Evolutionary conservation across 495 filamentous ascomycete genomes (phyloP), one percentile per base, ranked within the genome.

Genomic region (Penicillium ochrochloron): DNA sequence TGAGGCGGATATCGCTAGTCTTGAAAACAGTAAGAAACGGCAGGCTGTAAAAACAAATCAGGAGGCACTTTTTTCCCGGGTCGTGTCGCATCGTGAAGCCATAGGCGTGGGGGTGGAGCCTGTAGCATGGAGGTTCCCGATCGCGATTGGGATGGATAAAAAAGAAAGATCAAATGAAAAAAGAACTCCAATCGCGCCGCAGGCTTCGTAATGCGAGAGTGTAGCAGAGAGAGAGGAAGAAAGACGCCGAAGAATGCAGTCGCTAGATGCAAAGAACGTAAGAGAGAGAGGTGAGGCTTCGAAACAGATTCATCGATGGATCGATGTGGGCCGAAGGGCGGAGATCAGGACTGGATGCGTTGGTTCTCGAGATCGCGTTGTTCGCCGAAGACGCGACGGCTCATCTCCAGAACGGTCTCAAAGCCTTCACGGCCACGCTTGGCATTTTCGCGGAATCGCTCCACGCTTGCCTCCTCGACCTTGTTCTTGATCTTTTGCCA

Each of bases 401-500:
- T 96, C 91, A 96, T 97, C 71, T 92, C 92, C 27, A 99, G 83
- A 39, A 99, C 95, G 52, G 88, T 86, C 75, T 99, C 95, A 70
- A 99, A 99, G 0, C 95, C 95, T 72, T 97, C 91, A 58, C 90
- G 88, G 54, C 95, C 95, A 74, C 89, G 90, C 65, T 81, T 82
- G 27, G 96, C 96, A 73, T 99, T 99, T 73, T 99, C 92, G 48
- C 85, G 82, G 77, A 99, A 98, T 58, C 92, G 79, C 69, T 91
- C 92, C 31, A 97, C 88, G 23, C 91, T 90, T 46, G 92, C 89
- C 66, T 97, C 92, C 78, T 99, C 95, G 68, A 99, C 93, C 75
- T 88, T 91, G 72, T 92, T 95, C 79, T 91, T 94, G 71, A 99
- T 88, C 70, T 92, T 92, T 76, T 97, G 91, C 92, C 94, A 98